A percentile compares a stretch with the other conserved stretches of the same genome.
phyloP scores from a whole-genome alignment of 31 red algal genomes.

The Bonnemaisonia californica region DNA sequence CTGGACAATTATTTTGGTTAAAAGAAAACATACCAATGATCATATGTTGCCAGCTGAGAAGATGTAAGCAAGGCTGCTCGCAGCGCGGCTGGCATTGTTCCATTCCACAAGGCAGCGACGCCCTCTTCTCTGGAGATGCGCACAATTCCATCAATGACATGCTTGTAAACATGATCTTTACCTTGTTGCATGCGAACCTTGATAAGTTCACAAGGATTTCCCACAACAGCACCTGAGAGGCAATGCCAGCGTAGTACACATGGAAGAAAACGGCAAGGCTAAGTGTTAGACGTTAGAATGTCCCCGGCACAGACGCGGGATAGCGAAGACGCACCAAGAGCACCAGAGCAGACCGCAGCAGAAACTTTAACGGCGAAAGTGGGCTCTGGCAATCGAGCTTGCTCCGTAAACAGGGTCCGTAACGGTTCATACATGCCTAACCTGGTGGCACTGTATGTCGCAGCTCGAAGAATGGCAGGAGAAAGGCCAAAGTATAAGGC shows the following conservation, averaged over 20 bases:
- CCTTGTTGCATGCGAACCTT: conserved; percentile 94
- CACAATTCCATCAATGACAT: conserved; percentile 63
- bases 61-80: conserved; percentile 71
- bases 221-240: conserved; percentile 76
- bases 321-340: conserved; percentile 55
- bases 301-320: no score
- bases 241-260: neutral
- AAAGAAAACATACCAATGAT: conserved; percentile 65
- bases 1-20: no score
- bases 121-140: conserved; percentile 59
- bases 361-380: conserved; percentile 49
- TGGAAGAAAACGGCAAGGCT: neutral
- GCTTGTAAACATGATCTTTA: conserved; percentile 44
- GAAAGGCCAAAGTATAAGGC: conserved; percentile 77
- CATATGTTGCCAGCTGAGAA: conserved; percentile 86
- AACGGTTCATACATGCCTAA: conserved; percentile 89
- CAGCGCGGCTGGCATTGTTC: conserved; percentile 59
- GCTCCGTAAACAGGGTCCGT: conserved; percentile 49
- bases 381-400: conserved; percentile 19
- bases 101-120: conserved; percentile 69
- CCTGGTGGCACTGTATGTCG: conserved; percentile 81
- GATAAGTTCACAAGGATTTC: conserved; percentile 84
- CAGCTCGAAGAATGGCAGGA: conserved; percentile 79
- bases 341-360: conserved; percentile 60
- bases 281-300: no score